A percentile compares a stretch with the other conserved stretches of the same genome.
Evolutionary conservation across 2,329 filamentous ascomycete species (phyloP).

Genomic region (Pseudogymnoascus sp.): DNA sequence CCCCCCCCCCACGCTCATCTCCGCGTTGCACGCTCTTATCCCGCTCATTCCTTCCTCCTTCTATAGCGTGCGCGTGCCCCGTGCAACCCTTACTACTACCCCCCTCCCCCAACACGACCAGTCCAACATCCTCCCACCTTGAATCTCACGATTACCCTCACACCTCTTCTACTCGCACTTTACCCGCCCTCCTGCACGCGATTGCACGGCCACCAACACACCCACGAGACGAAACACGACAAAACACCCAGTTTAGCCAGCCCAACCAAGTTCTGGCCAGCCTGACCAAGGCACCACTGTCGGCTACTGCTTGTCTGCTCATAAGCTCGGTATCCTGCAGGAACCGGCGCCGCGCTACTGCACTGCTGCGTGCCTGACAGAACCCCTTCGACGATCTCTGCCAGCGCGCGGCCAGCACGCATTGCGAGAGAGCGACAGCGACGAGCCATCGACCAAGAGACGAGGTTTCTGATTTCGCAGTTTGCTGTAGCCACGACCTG

Average conservation of each 20-base stretch:
- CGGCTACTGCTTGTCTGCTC: neutral
- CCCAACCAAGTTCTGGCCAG: neutral
- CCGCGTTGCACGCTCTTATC: neutral
- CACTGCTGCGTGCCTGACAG: neutral
- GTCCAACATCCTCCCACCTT: neutral
- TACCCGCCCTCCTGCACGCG: neutral
- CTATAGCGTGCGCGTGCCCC: neutral
- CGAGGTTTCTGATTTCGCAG: neutral
- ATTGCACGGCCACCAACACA: neutral
- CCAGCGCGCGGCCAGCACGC: neutral
- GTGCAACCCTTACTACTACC: neutral
- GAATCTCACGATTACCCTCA: neutral
- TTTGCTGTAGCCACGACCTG: neutral
- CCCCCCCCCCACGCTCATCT: neutral
- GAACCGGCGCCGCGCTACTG: neutral
- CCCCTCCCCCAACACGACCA: neutral
- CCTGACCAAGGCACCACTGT: neutral
- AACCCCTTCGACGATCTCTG: neutral
- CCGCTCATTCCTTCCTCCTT: neutral
- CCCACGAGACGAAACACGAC: neutral
- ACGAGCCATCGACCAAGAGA: neutral
- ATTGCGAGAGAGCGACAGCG: neutral
- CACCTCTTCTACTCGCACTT: neutral
- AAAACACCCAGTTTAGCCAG: neutral
- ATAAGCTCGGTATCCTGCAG: slow-evolving; percentile 6